phyloP scores from a whole-genome alignment of 768 basidiomycete species.

The Boletus tomentosulus region DNA sequence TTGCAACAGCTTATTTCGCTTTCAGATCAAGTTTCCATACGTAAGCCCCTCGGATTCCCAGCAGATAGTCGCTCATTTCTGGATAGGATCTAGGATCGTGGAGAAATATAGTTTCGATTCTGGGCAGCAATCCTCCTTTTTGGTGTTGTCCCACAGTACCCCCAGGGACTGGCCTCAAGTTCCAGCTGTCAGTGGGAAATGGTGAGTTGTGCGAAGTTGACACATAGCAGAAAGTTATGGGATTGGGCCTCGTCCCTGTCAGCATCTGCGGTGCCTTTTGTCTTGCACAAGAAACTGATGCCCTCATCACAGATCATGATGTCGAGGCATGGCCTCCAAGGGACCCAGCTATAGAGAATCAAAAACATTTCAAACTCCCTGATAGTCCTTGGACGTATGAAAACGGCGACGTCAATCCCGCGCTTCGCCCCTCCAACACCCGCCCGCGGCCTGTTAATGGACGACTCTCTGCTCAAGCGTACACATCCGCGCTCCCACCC shows the following conservation, averaged over 20 bases:
- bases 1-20: slow-evolving; percentile 1
- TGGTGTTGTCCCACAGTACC: slow-evolving; percentile 82
- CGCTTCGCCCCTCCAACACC: slow-evolving; percentile 60
- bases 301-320: slow-evolving; percentile 30
- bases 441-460: slow-evolving; percentile 29
- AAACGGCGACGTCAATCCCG: slow-evolving; percentile 71
- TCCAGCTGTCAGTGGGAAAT: slow-evolving; percentile 61
- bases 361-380: slow-evolving; percentile 45
- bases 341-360: slow-evolving; percentile 45
- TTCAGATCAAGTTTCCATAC: slow-evolving; percentile 88
- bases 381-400: slow-evolving; percentile 85
- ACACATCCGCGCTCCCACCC: slow-evolving; percentile 55
- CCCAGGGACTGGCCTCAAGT: slow-evolving; percentile 73
- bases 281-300: slow-evolving; percentile 3
- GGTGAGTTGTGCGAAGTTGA: slow-evolving; percentile 68
- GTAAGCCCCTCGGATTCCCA: slow-evolving; percentile 40
- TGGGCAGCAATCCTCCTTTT: slow-evolving; percentile 68
- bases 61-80: slow-evolving; percentile 8
- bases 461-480: slow-evolving; percentile 28
- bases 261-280: slow-evolving; percentile 3
- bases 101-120: slow-evolving; percentile 70
- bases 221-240: slow-evolving; percentile 5
- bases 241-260: slow-evolving; percentile 4
- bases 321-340: slow-evolving; percentile 67
- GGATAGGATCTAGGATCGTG: slow-evolving; percentile 71